phyloP scores from a whole-genome alignment of 805 yeast genomes.

The Kregervanrija pseudodelftensis region DNA sequence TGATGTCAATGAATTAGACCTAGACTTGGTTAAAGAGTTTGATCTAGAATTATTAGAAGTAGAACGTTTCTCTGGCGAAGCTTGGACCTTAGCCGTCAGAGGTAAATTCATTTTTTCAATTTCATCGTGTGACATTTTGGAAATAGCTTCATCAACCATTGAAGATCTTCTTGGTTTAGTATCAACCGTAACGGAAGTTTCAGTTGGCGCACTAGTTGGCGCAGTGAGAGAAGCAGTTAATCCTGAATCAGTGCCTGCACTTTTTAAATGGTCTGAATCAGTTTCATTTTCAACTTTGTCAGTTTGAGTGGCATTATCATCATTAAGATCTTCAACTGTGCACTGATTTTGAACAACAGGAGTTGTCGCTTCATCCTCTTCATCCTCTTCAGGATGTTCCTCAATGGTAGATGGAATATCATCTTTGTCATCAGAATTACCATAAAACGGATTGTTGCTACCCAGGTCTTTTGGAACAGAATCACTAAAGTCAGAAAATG shows the following conservation, averaged over 20 bases:
- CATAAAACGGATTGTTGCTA: slow-evolving; percentile 16
- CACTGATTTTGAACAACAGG: neutral
- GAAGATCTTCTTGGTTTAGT: slow-evolving; percentile 20
- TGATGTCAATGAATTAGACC: slow-evolving; percentile 13
- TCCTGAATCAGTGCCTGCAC: neutral
- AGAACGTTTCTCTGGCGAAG: slow-evolving; percentile 22
- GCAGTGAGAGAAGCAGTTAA: slow-evolving; percentile 5
- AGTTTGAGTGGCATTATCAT: neutral
- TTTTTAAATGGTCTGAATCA: neutral
- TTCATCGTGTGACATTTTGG: slow-evolving; percentile 22
- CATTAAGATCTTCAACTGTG: neutral
- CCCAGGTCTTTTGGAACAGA: too few species aligned
- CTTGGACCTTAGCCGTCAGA: slow-evolving; percentile 19
- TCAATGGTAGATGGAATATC: slow-evolving; percentile 9
- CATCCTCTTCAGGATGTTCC: slow-evolving; percentile 16
- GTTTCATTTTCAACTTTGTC: neutral
- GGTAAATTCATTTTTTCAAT: slow-evolving; percentile 25
- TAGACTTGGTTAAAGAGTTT: slow-evolving; percentile 35
- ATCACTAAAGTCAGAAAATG: too few species aligned
- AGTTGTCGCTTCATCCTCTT: slow-evolving; percentile 4
- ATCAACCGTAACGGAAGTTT: neutral
- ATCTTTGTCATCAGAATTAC: slow-evolving; percentile 6
- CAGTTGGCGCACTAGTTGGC: slow-evolving; percentile 4
- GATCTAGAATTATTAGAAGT: slow-evolving; percentile 32
- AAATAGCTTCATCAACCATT: slow-evolving; percentile 28